Evolutionary conservation across 371 early-diverging fungal genomes (phyloP).

Genomic region (Actinomortierella wolfii): DNA sequence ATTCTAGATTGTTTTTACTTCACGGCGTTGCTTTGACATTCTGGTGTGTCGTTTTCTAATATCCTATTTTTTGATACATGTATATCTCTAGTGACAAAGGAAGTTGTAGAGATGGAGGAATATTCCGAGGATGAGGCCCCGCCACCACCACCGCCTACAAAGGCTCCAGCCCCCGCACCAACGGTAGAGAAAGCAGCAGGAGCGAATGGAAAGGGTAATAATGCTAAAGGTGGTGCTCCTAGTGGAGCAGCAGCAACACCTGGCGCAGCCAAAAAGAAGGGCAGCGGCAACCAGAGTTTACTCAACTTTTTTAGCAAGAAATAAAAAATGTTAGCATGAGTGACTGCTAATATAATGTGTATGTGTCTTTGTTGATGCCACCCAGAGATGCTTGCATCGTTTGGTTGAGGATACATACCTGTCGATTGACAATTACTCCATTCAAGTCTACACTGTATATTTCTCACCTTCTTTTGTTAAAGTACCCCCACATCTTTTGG

Average conservation of each 20-base stretch:
- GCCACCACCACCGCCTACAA: constrained; percentile 8
- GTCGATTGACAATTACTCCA: too few species aligned
- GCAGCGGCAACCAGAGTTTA: constrained; percentile 37
- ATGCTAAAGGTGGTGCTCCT: too few species aligned
- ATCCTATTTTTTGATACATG: neutral
- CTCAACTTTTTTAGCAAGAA: constrained; percentile 44
- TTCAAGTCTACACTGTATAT: too few species aligned
- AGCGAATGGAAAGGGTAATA: neutral
- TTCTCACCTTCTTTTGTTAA: too few species aligned
- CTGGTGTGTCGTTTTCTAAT: neutral
- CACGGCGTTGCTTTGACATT: too few species aligned
- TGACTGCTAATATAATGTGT: too few species aligned
- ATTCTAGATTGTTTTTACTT: too few species aligned
- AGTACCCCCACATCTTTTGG: too few species aligned
- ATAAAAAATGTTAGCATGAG: constrained; percentile 1
- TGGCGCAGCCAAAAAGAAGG: constrained; percentile 31
- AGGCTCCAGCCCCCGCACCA: constrained; percentile 9
- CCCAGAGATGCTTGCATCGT: too few species aligned
- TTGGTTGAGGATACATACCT: too few species aligned
- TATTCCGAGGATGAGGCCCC: constrained; percentile 38
- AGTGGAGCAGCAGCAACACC: neutral
- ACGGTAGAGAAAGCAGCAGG: constrained; percentile 2
- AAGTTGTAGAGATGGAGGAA: constrained; percentile 29
- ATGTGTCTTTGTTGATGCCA: too few species aligned
- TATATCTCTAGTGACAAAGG: constrained; percentile 28